Base-by-base conservation (phyloP, 139 green algal genomes). In the Raphidocelis subcapitata region DNA sequence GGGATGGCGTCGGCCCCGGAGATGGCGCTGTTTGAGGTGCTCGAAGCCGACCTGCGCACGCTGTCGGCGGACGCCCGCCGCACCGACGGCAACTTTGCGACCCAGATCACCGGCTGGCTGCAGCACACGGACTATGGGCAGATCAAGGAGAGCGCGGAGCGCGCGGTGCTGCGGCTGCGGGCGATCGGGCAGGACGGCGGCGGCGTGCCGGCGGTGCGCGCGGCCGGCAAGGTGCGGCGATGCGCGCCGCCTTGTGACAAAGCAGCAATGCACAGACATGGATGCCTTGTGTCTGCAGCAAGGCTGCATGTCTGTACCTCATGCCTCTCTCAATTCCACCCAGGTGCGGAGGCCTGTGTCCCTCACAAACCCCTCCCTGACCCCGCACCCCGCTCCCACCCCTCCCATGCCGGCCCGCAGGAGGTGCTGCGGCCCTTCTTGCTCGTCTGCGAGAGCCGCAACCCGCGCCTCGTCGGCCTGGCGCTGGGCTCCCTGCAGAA, bases 401-500 rank as follows among this genome's bases (percentile, higher is more conserved):
- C 18, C 20, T 60, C 37, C 41, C 41, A 60, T 16, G 18, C 32
- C n/a, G n/a, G 31, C 4, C 44, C 66, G 74, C 80, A 97, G 86
- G 92, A 97, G 41, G 65, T 97, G 4, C 76, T 97, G 29, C 79
- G 82, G 32, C 93, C 93, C 1, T 92, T 97, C 71, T 65, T 86
- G 21, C 56, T 92, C 23, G 87, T 89, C 32, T 94, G 88, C 64
- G 91, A 96, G 46, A 88, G 82, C 47, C 92, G 90, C 44, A 87
- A 86, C 37, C 61, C 86, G 1, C 84, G 85, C 52, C 85, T 97
- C 23, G 82, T 86, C 16, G 82, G 68, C 36, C 71, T 86, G 4
- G 83, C 85, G 2, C 82, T 97, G 56, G 76, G 69, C 15, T 89
- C 83, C 35, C 65, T 94, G 3, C 92, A 97, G 66, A 95, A 93